Base-by-base conservation (phyloP, 208 protist genomes). In the Trypanosoma vivax region DNA sequence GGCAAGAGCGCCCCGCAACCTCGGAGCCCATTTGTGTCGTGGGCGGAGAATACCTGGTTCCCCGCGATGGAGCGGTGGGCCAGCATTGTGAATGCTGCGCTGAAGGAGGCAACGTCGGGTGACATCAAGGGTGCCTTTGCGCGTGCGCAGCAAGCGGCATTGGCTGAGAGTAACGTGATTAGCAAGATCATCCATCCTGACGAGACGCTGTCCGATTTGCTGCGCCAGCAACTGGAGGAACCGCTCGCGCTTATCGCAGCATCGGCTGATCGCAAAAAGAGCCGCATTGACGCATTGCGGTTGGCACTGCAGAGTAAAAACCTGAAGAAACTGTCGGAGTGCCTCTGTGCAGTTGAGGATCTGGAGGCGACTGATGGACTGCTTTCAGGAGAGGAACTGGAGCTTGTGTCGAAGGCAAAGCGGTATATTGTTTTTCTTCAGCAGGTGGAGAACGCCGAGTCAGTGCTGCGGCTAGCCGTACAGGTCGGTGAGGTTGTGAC, bases 21-120 rank as follows among this genome's bases (percentile, higher is more conserved):
- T 9, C 30, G 39, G 2, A 73, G 74, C 13, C 64, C 77, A 1
- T 86, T 84, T 55, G 75, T 91, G 27, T 29, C 28, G 11, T 91
- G 76, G 77, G 46, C 88, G 16, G 74, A 77, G 45, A 55, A 70
- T 11, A 70, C 65, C 5, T 91, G 83, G 83, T 57, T 91, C 18
- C 79, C 79, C 6, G 70, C 77, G 9, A 85, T 88, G 76, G 55
- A 56, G 45, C 33, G 54, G 61, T 90, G 83, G 83, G 57, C 58
- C 19, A 28, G 50, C 23, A 58, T 90, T 7, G 65, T 82, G 5
- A 37, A 53, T 7, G 42, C 48, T 1, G 67, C 70, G 2, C 45
- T 50, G 11, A 49, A 83, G 31, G 25, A 60, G 40, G 79, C 73
- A 0, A 30, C 33, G 18, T 47, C 33, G 1, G 67, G 58, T 18